phyloP scores from a whole-genome alignment of 768 basidiomycete species.

The Cubamyces lactineus region DNA sequence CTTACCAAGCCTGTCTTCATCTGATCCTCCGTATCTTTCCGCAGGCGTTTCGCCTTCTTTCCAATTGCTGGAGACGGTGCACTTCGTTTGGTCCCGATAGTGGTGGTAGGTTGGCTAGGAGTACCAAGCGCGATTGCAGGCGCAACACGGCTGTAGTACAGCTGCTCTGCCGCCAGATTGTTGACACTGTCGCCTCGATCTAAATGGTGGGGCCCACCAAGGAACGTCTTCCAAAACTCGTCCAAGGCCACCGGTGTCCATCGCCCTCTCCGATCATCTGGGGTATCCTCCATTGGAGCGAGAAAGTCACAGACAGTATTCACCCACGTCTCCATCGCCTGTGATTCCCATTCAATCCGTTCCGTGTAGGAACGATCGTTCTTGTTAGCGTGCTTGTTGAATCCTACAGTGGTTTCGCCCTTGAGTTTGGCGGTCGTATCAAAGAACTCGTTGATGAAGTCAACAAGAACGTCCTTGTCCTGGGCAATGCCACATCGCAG shows the following conservation, averaged over 20 bases:
- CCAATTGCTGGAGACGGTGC: no score
- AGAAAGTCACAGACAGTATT: background rate
- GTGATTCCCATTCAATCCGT: no score
- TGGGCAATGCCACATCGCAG: background rate
- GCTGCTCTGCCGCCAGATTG: background rate
- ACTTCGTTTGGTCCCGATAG: no score
- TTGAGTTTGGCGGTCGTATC: background rate
- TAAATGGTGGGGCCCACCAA: background rate
- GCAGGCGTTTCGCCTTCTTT: no score
- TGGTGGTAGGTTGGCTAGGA: background rate
- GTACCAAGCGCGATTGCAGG: background rate
- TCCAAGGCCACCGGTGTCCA: background rate
- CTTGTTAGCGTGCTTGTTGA: background rate
- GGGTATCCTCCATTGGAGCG: background rate
- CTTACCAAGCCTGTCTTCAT: no score
- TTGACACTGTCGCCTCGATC: background rate
- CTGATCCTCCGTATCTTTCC: no score
- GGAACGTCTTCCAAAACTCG: background rate
- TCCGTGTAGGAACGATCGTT: background rate
- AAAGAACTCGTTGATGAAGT: background rate
- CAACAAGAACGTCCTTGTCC: background rate
- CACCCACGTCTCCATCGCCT: no score
- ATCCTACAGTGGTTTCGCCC: no score
- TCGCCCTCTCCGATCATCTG: no score
- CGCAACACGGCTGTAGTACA: background rate